Conservation (phyloP, 23 red algal species). For the Agarophyton chilense region DNA sequence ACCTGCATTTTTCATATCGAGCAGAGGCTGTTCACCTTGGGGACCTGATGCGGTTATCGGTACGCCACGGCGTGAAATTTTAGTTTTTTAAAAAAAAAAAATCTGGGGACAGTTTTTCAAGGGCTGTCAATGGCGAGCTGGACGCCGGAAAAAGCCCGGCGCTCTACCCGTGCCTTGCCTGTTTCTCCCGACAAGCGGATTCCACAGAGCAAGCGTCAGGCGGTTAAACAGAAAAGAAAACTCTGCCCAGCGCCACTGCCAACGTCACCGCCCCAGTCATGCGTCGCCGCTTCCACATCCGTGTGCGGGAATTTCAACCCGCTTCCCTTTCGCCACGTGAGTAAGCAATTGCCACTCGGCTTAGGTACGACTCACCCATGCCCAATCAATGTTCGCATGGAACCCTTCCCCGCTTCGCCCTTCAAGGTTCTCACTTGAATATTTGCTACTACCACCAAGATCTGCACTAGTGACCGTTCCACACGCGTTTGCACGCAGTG, state of each 20-base stretch:
- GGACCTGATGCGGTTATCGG: too few species aligned
- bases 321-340: slow-evolving; percentile 80
- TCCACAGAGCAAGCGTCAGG: slow-evolving; percentile 63
- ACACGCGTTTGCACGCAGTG: slow-evolving; percentile 58
- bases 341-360: slow-evolving; percentile 33
- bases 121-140: too few species aligned
- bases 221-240: slow-evolving; percentile 83
- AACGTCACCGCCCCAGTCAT: slow-evolving; percentile 56
- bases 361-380: slow-evolving; percentile 73
- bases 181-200: too few species aligned
- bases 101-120: too few species aligned
- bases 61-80: too few species aligned
- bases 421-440: slow-evolving; percentile 98
- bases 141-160: too few species aligned
- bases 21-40: too few species aligned
- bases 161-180: too few species aligned
- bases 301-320: slow-evolving; percentile 87
- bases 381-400: slow-evolving; percentile 93
- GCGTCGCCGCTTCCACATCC: slow-evolving; percentile 71
- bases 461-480: slow-evolving; percentile 94
- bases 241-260: slow-evolving; percentile 62
- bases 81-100: too few species aligned
- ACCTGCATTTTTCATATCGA: too few species aligned
- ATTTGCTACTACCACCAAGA: slow-evolving; percentile 96
- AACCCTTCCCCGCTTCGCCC: slow-evolving; percentile 97